These are phyloP conservation scores for Rhizopogon sp. DNA, from an alignment of 768 basidiomycete genomes.

Conservation along the genomic window DNA sequence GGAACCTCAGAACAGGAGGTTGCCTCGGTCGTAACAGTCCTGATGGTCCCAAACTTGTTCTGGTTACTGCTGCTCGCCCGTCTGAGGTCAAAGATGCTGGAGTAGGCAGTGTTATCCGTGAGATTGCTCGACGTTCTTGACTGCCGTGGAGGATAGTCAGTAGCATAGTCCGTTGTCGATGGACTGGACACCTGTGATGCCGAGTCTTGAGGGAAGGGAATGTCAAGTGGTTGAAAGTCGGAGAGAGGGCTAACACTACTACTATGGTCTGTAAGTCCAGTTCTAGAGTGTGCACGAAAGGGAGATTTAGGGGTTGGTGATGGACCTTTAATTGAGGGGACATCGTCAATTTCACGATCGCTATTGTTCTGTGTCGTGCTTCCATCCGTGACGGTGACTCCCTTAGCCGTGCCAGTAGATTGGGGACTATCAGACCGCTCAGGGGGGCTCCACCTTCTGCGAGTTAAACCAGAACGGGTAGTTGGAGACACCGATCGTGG, in stretches of 20 bases:
- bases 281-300: constrained; percentile 35
- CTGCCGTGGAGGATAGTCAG: constrained; percentile 43
- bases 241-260: constrained; percentile 6
- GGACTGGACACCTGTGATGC: constrained; percentile 33
- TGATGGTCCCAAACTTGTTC: constrained; percentile 72
- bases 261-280: constrained; percentile 8
- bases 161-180: constrained; percentile 25
- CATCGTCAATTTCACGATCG: constrained; percentile 30
- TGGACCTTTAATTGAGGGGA: constrained; percentile 29
- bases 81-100: constrained; percentile 57
- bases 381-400: constrained; percentile 13
- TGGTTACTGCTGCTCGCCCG: constrained; percentile 37
- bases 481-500: constrained; percentile 35
- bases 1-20: constrained; percentile 63
- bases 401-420: constrained; percentile 29
- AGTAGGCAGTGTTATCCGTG: constrained; percentile 52
- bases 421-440: constrained; percentile 53
- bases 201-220: constrained; percentile 29
- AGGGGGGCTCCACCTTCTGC: constrained; percentile 50
- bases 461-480: constrained; percentile 19
- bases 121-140: constrained; percentile 59
- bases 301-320: constrained; percentile 47
- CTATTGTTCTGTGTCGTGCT: constrained; percentile 10
- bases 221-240: constrained; percentile 19
- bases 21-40: constrained; percentile 78